Base-by-base conservation (phyloP, 371 early-diverging fungal genomes). In the Apophysomyces elegans region DNA sequence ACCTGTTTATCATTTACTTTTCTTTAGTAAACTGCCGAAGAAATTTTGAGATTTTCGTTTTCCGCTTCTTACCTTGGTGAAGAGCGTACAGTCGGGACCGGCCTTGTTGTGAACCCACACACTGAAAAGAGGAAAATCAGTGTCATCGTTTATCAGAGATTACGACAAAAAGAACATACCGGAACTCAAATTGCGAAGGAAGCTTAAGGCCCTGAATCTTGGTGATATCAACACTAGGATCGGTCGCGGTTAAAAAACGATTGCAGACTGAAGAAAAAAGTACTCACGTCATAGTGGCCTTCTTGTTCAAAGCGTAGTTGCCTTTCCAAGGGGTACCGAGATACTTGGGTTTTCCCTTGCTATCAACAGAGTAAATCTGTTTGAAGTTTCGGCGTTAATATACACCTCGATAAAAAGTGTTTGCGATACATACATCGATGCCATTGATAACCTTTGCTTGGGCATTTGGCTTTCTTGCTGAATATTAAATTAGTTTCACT, bases 21-120 rank as follows among this genome's bases (percentile, higher is more conserved):
- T 41, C 21, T 21, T 50, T 50, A 50, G 54, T 21, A 50, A 50
- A 50, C 9, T 18, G 16, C n/a, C 18, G 7, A n/a, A 7, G n/a
- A 14, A 43, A 12, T 43, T 43, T 9, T 12, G 12, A 43, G 2
- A 7, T 47, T 47, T 47, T 16, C 14, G 13, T 44, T 38, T 12
- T 46, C 36, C 32, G 26, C 46, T 7, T 21, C 32, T 60, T 43
- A 82, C 79, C 78, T 82, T 76, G 71, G 78, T 73, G 79, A 79
- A 79, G 63, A 79, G 73, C 39, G 79, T 79, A 71, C 82, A 82
- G 68, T 82, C 80, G 58, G 83, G 80, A 72, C 78, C 76, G 44
- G 66, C 63, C 37, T 62, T 62, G 66, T 79, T 79, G 72, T 73
- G 73, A 47, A 78, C 75, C 78, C 75, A 75, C 56, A 75, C 73